Base-by-base conservation (phyloP, 371 early-diverging fungal species). In the Blakeslea trispora region DNA sequence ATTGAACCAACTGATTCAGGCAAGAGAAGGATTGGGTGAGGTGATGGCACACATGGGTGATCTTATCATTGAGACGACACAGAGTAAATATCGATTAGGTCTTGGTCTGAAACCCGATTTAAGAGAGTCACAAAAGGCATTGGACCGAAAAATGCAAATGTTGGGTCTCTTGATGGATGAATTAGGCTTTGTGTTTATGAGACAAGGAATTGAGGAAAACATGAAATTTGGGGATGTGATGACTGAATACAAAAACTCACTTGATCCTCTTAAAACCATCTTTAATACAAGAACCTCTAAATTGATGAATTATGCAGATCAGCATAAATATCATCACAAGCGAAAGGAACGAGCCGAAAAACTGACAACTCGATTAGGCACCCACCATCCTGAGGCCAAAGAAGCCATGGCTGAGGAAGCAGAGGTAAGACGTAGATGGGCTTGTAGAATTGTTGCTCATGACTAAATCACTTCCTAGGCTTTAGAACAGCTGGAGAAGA, bases 151-250 rank as follows among this genome's bases (percentile, higher is more conserved):
- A 44, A 77, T 84, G 81, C 84, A 84, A 55, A 63, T 82, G 40
- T 74, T 84, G 71, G 84, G 84, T 9, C 59, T 82, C 17, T 52
- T 84, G 28, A 75, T 82, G 67, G 84, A 84, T 50, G 82, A 84
- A 45, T 57, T 84, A 14, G 74, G 81, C 15, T 74, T 81, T 45
- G 64, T 79, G 15, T 69, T 73, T 40, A 77, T 72, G 14, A 74
- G 84, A n/a, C 81, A 81, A 62, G 76, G 77, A 13, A 81, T 79
- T 50, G 72, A 75, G 39, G 82, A 81, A 56, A 79, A 63, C 14
- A 80, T 81, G 68, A 69, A 75, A 13, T 76, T 81, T 58, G 79
- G 79, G 53, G 85, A 84, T 62, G 77, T 84, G 31, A 71, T 84
- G 63, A 68, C 75, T 35, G 85, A 82, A 55, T 81, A 82, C 45